Percentiles rank a stretch among this genome's conserved stretches.
phyloP scores from a whole-genome alignment of 2,329 filamentous ascomycete genomes.

The Aspergillus fructus region DNA sequence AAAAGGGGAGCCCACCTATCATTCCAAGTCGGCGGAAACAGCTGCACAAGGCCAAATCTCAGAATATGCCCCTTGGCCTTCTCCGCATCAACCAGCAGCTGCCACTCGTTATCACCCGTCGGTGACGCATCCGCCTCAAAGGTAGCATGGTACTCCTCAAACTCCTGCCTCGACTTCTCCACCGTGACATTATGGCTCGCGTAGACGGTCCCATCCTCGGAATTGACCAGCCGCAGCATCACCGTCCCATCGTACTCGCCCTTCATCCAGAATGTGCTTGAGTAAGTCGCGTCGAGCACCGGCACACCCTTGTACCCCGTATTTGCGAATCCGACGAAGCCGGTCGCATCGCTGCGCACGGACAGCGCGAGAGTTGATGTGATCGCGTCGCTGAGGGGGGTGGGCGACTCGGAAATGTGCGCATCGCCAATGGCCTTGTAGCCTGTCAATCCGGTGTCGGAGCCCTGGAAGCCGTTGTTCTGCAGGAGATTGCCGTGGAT shows the following conservation, averaged over 20 bases:
- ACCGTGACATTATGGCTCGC: slow-evolving; percentile 29
- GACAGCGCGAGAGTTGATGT: slow-evolving; percentile 27
- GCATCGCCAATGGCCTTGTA: slow-evolving; percentile 29
- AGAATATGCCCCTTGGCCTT: slow-evolving; percentile 20
- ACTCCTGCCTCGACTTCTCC: slow-evolving; percentile 18
- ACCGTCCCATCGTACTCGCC: slow-evolving; percentile 28
- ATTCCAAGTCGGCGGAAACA: slow-evolving; percentile 29
- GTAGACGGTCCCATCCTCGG: slow-evolving; percentile 23
- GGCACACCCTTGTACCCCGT: slow-evolving; percentile 38
- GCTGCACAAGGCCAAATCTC: slow-evolving; percentile 27
- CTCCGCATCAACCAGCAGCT: slow-evolving; percentile 26
- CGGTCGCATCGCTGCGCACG: slow-evolving; percentile 19
- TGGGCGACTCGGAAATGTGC: slow-evolving; percentile 26
- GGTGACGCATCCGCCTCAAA: slow-evolving; percentile 23
- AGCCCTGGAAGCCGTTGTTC: slow-evolving; percentile 37
- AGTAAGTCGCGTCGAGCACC: slow-evolving; percentile 27
- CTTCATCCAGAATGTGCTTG: slow-evolving; percentile 32
- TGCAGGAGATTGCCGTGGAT: slow-evolving; percentile 34
- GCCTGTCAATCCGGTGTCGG: slow-evolving; percentile 22
- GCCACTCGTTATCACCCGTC: slow-evolving; percentile 31
- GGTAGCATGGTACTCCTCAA: slow-evolving; percentile 21
- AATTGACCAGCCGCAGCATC: slow-evolving; percentile 27
- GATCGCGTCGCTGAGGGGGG: slow-evolving; percentile 29
- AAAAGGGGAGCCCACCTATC: slow-evolving; percentile 13
- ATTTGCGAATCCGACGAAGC: slow-evolving; percentile 45